Evolutionary conservation across 441 rosid genomes (phyloP).

Genomic region (Pelargonium australe): DNA sequence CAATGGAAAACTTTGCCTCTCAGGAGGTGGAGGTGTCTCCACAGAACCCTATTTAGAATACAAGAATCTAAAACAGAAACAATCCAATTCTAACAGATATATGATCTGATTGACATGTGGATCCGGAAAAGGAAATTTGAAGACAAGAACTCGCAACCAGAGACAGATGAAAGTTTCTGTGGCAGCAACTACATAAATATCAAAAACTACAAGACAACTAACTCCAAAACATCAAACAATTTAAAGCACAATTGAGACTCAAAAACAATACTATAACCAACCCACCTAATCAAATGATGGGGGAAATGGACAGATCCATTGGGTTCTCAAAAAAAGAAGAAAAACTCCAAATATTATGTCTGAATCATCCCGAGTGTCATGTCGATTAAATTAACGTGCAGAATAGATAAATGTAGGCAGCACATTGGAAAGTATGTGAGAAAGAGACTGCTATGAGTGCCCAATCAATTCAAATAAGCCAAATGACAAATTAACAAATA

Average conservation of each 20-base stretch:
- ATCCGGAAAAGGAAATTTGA: neutral
- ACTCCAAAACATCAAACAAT: conserved; percentile 1
- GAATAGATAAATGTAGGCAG: neutral
- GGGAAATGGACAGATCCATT: neutral
- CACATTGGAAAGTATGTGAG: neutral
- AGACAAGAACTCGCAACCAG: neutral
- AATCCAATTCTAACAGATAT: neutral
- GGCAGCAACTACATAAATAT: neutral
- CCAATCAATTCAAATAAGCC: neutral
- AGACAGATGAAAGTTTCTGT: neutral
- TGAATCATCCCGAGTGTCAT: neutral
- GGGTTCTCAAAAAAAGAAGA: neutral
- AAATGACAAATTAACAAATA: neutral
- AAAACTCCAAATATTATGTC: neutral
- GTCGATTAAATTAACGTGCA: neutral
- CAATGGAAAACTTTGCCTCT: too few species aligned
- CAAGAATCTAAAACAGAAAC: neutral
- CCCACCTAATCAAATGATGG: neutral
- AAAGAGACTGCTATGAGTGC: neutral
- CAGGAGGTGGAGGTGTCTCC: too few species aligned
- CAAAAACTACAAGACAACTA: too few species aligned
- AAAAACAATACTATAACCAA: neutral
- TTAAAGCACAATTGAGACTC: conserved; percentile 1
- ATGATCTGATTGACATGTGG: neutral
- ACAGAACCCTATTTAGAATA: neutral